Evolutionary conservation across 805 yeast species (phyloP).

Genomic region (Teunomyces lycoperdinae): DNA sequence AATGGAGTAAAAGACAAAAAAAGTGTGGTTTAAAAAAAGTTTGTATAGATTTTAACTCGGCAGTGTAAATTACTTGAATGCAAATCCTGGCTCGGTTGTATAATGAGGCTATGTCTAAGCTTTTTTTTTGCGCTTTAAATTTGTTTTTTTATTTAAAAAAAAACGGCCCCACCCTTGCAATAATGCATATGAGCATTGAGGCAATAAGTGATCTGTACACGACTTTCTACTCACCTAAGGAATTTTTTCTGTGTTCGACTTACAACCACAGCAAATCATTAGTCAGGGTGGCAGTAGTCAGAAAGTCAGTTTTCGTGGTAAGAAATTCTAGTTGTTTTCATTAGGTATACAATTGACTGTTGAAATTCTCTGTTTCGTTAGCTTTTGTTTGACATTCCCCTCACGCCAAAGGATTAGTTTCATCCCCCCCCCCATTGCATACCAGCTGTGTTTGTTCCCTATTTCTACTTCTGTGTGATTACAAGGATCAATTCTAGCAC

Average conservation of each 20-base stretch:
- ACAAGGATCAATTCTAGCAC: not conserved
- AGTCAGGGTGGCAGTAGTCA: conserved; percentile 3
- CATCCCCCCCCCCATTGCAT: not conserved
- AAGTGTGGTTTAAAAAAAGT: too few species aligned
- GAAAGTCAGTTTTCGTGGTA: not conserved
- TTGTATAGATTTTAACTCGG: too few species aligned
- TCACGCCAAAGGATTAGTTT: not conserved
- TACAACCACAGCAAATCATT: conserved; percentile 3
- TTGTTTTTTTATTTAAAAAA: too few species aligned
- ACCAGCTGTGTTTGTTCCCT: not conserved
- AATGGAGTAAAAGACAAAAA: too few species aligned
- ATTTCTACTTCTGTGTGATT: not conserved
- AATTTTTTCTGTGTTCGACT: conserved; percentile 1
- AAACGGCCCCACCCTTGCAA: too few species aligned
- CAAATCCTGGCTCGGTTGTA: too few species aligned
- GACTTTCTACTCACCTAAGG: not conserved
- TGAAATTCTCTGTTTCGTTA: not conserved
- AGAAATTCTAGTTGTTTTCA: not conserved
- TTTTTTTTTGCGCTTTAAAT: too few species aligned
- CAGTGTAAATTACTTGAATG: too few species aligned
- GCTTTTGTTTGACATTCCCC: not conserved
- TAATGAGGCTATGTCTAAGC: too few species aligned
- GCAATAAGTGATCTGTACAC: not conserved
- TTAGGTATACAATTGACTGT: not conserved
- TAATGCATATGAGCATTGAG: too few species aligned